A percentile compares a stretch with the other conserved stretches of the same genome.
These are phyloP conservation scores for Tetrahymena elliotti DNA, from an alignment of 73 alveolate species.

Conservation along the genomic window DNA sequence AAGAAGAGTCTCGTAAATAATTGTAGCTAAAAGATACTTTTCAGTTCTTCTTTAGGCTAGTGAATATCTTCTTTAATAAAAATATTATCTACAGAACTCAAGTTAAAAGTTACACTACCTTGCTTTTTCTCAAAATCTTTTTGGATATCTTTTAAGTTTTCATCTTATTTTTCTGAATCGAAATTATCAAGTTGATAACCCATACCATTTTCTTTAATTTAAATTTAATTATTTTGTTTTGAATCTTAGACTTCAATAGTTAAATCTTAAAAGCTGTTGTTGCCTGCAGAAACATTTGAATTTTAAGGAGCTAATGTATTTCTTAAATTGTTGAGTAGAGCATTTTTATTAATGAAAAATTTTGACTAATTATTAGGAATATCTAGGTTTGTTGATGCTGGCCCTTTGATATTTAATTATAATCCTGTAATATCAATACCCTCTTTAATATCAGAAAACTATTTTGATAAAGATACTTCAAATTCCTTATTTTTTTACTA, in stretches of 20 bases:
- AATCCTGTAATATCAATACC: neutral
- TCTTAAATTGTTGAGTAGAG: neutral
- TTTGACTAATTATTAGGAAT: neutral
- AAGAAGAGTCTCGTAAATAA: neutral
- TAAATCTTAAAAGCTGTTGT: neutral
- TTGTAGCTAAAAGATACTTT: neutral
- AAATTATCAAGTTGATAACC: neutral
- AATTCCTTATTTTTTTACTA: neutral
- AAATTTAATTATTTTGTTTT: neutral
- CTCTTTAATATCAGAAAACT: neutral
- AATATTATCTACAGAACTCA: neutral
- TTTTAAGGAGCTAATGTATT: neutral
- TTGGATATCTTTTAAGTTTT: neutral
- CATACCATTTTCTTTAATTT: neutral
- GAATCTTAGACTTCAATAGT: neutral
- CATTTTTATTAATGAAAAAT: neutral
- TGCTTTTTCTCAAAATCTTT: neutral
- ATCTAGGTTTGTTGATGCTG: neutral
- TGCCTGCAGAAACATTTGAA: neutral
- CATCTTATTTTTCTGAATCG: neutral
- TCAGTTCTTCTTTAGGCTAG: neutral
- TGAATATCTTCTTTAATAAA: neutral
- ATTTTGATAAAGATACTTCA: neutral
- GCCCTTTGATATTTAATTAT: neutral
- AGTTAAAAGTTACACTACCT: neutral